Base-by-base conservation (phyloP, 2,329 filamentous ascomycete species). In the Podosphaera fusca region DNA sequence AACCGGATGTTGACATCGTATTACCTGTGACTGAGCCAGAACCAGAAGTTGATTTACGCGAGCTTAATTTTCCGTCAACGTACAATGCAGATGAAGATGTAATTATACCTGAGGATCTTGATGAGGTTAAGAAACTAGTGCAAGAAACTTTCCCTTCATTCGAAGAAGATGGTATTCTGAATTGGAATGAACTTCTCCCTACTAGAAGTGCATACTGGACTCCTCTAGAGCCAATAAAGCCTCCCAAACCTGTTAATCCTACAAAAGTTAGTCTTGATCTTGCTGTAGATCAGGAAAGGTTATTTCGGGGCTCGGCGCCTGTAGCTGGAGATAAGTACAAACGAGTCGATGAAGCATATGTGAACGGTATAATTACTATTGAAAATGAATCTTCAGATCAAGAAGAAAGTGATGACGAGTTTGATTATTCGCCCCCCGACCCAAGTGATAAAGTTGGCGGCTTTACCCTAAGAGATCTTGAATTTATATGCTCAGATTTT, bases 201-300 rank as follows among this genome's bases (percentile, higher is more conserved):
- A 81, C 84, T 4, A 88, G 89, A 68, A 81, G 81, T 63, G 84
- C 87, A 1, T 76, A 81, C 57, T 90, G 85, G 69, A 76, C 85
- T 60, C 82, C 84, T 58, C 92, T 95, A 69, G 79, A 81, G 45
- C 87, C 89, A 0, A 62, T 75, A 1, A 94, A 88, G 69, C 82
- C 81, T 46, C 86, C 88, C 0, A 92, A 89, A 69, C 75, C 86
- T 14, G 75, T 96, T 2, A 77, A 88, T 4, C 87, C 88, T 0
- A 89, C 84, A 29, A 98, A 98, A 69, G 76, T 95, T 58, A 88
- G 81, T 60, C 75, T 98, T 12, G 92, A 98, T 60, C 73, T 96
- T 38, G 84, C 86, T 2, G 76, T 79, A 52, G 92, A 96, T 64
- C 85, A 94, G 62, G 87, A 94, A 68, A 87, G 88, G 63, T 75